Base-by-base conservation (phyloP, 495 filamentous ascomycete species). In the Aspergillus sclerotiicarbonarius region DNA sequence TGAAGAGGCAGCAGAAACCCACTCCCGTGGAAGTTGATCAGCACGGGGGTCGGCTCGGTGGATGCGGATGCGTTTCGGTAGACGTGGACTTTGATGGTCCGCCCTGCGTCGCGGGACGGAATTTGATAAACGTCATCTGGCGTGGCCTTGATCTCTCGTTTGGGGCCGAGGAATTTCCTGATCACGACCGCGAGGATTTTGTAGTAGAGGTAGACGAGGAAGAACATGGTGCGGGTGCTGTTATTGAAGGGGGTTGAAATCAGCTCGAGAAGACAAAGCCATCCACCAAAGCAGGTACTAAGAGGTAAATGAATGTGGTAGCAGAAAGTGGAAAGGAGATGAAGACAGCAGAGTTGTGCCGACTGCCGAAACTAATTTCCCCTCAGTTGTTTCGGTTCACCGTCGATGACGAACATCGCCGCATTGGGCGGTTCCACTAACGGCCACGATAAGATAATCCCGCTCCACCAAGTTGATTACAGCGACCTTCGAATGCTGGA, bases 1-100 rank as follows among this genome's bases (percentile, higher is more conserved):
- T 80, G 77, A 9, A 67, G 37, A 10, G 72, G 73, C 15, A 81
- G 51, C 3, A 76, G 33, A 31, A 79, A 78, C 5, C 76, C 76
- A 45, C 75, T 74, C 13, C 77, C 77, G 31, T 74, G 74, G 48
- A 73, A 76, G 48, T 79, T 81, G 56, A 81, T 53, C 41, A 81
- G 65, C 1, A 79, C 71, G 8, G 76, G 76, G 4, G 64, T 62
- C 44, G 75, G 69, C 0, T 66, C 58, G 2, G 21, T 46, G 4
- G 62, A 45, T 15, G 57, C n/a, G n/a, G 76, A 57, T 25, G 12
- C 16, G 6, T 50, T 32, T 29, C 58, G 66, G 65, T 82, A 81
- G 52, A 80, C 52, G 67, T 80, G 75, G 29, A 66, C 69, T 56
- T 69, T 78, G 65, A 82, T 79, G 15, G 66, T 73, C 47, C 79